Evolutionary conservation across 768 basidiomycete genomes (phyloP).

Genomic region (Podaxis sp.): DNA sequence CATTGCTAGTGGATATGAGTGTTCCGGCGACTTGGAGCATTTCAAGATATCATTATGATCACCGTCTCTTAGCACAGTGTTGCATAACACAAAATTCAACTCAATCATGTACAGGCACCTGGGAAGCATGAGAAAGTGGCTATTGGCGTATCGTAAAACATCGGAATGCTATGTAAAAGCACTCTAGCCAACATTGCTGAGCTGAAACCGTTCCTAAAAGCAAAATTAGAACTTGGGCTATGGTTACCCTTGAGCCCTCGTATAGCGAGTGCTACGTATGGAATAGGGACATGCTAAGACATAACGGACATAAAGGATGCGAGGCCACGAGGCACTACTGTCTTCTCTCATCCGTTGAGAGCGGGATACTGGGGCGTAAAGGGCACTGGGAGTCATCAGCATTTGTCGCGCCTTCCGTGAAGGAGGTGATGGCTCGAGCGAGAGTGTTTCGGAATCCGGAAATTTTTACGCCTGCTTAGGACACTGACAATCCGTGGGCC

Average conservation of each 20-base stretch:
- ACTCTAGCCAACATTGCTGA: neutral
- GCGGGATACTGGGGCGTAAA: neutral
- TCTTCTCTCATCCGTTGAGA: neutral
- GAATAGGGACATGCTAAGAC: neutral
- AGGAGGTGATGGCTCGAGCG: neutral
- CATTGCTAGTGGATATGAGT: too few species aligned
- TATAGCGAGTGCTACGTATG: neutral
- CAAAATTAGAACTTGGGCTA: neutral
- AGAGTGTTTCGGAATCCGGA: neutral
- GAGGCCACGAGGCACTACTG: neutral
- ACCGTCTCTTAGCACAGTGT: neutral
- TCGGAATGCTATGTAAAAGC: neutral
- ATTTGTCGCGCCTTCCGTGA: neutral
- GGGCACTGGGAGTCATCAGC: neutral
- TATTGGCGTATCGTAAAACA: neutral
- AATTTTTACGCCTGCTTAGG: too few species aligned
- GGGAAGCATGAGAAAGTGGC: neutral
- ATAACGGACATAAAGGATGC: neutral
- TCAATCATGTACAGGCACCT: neutral
- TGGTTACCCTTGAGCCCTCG: neutral
- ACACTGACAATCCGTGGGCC: neutral
- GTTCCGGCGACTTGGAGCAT: too few species aligned
- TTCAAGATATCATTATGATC: neutral
- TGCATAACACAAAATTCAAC: neutral
- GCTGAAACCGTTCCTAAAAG: neutral